Evolutionary conservation across 2,329 filamentous ascomycete species (phyloP).

Genomic region (Trichophaea hybrida): DNA sequence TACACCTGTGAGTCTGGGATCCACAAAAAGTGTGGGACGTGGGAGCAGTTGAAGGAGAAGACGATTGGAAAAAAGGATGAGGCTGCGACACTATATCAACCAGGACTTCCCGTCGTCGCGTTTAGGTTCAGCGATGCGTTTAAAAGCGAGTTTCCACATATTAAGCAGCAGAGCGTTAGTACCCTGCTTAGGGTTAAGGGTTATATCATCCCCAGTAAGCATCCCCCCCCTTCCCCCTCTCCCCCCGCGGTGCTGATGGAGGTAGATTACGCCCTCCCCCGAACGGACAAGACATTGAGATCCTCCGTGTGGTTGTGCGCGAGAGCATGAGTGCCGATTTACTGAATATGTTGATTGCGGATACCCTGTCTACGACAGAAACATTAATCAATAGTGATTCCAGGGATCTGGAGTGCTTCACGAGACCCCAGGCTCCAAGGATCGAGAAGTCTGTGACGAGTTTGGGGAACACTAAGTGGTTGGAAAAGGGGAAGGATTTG

Average conservation of each 20-base stretch:
- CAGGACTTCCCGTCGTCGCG: conserved; percentile 53
- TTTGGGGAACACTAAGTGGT: conserved; percentile 8
- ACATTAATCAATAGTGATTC: conserved; percentile 42
- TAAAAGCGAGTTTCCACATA: conserved; percentile 44
- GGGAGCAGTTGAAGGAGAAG: conserved; percentile 3
- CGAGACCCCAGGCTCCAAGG: conserved; percentile 10
- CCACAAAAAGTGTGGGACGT: conserved; percentile 40
- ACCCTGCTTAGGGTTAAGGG: conserved; percentile 50
- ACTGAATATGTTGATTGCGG: conserved; percentile 41
- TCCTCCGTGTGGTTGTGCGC: conserved; percentile 51
- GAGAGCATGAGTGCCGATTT: conserved; percentile 56
- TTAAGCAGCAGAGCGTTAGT: conserved; percentile 50
- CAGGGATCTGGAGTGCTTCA: conserved; percentile 34
- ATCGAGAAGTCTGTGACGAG: conserved; percentile 18
- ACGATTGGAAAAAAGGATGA: background rate
- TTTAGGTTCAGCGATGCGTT: conserved; percentile 50
- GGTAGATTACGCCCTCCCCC: conserved; percentile 49
- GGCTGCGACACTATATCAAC: conserved; percentile 41
- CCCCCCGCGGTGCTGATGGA: background rate
- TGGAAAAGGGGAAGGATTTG: background rate
- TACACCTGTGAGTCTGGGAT: conserved; percentile 52
- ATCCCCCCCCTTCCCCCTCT: background rate
- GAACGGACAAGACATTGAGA: conserved; percentile 46
- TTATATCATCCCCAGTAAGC: conserved; percentile 53
- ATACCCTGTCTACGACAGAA: conserved; percentile 48